Percentiles rank a stretch among this genome's conserved stretches.
These are phyloP conservation scores for Sistotremastrum suecicum DNA, from an alignment of 768 basidiomycete species.

Conservation along the genomic window DNA sequence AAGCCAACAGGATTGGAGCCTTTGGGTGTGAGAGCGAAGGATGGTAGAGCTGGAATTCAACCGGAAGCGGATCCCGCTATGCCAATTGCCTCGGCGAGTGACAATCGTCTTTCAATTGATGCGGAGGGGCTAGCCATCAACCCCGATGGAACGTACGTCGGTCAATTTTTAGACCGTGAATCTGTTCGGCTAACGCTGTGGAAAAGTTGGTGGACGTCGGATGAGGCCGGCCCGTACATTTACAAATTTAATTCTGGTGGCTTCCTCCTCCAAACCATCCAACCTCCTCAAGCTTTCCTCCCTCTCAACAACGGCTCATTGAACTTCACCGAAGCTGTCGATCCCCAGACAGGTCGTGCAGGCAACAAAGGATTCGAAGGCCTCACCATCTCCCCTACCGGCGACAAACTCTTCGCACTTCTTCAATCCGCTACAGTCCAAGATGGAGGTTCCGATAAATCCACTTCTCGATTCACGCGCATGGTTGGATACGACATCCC, in stretches of 20 bases:
- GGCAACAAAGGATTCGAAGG: constrained; percentile 53
- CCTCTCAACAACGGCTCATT: constrained; percentile 31
- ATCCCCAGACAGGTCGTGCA: constrained; percentile 38
- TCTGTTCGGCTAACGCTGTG: neutral
- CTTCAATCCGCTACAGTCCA: constrained; percentile 51
- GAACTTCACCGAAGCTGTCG: constrained; percentile 35
- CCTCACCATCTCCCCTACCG: constrained; percentile 34
- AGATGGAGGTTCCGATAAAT: constrained; percentile 38
- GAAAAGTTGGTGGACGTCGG: constrained; percentile 44
- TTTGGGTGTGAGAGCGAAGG: constrained; percentile 26
- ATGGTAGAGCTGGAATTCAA: constrained; percentile 13
- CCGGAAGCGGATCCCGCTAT: constrained; percentile 25
- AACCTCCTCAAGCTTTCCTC: constrained; percentile 42
- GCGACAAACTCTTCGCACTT: constrained; percentile 40
- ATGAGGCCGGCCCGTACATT: constrained; percentile 59
- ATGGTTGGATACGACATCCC: constrained; percentile 41
- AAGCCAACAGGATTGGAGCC: constrained; percentile 47
- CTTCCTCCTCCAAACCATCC: constrained; percentile 37
- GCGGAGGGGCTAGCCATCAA: constrained; percentile 45
- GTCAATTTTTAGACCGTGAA: neutral
- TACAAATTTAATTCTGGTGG: constrained; percentile 37
- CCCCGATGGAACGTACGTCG: constrained; percentile 39
- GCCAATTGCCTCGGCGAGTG: constrained; percentile 25
- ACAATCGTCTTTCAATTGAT: constrained; percentile 38
- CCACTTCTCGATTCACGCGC: constrained; percentile 37